These are phyloP conservation scores for Penicillium bovifimosum DNA, from an alignment of 495 filamentous ascomycete species.

Conservation along the genomic window DNA sequence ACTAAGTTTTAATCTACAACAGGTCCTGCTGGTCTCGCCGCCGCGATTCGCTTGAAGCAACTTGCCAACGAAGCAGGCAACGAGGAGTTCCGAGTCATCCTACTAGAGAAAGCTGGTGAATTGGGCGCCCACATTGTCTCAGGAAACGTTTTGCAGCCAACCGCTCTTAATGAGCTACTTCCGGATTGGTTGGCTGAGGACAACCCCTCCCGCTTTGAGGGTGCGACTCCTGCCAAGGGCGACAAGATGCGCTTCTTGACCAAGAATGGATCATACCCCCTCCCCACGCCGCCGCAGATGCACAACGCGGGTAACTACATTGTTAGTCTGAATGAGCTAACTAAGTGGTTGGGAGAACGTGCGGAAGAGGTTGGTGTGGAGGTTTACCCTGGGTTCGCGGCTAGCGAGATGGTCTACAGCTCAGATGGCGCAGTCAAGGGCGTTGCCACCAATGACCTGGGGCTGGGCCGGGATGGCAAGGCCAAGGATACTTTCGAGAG, in stretches of 20 bases:
- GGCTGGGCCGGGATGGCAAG: conserved; percentile 72
- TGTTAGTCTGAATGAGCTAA: conserved; percentile 86
- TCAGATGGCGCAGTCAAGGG: conserved; percentile 84
- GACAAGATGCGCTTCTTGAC: conserved; percentile 96
- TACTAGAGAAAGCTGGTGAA: conserved; percentile 95
- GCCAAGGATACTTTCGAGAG: conserved; percentile 89
- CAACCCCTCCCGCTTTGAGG: conserved; percentile 78
- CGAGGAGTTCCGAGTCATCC: conserved; percentile 86
- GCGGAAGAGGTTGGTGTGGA: conserved; percentile 99
- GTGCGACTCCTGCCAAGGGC: conserved; percentile 71
- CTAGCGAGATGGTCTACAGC: conserved; percentile 84
- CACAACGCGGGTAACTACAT: conserved; percentile 98
- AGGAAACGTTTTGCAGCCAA: conserved; percentile 90
- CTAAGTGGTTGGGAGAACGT: conserved; percentile 90
- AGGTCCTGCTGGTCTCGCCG: conserved; percentile 86
- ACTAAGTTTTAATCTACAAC: conserved; percentile 9
- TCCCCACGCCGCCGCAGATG: conserved; percentile 94
- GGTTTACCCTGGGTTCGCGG: conserved; percentile 93
- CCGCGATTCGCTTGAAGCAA: conserved; percentile 93
- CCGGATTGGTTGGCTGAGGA: conserved; percentile 89
- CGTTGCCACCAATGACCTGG: conserved; percentile 94
- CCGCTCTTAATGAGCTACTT: conserved; percentile 81
- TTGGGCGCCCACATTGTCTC: conserved; percentile 93
- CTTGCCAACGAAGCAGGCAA: conserved; percentile 93
- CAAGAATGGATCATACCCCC: conserved; percentile 66